Evolutionary conservation across 2,329 filamentous ascomycete genomes (phyloP).

Genomic region (Apiospora saccharicola): DNA sequence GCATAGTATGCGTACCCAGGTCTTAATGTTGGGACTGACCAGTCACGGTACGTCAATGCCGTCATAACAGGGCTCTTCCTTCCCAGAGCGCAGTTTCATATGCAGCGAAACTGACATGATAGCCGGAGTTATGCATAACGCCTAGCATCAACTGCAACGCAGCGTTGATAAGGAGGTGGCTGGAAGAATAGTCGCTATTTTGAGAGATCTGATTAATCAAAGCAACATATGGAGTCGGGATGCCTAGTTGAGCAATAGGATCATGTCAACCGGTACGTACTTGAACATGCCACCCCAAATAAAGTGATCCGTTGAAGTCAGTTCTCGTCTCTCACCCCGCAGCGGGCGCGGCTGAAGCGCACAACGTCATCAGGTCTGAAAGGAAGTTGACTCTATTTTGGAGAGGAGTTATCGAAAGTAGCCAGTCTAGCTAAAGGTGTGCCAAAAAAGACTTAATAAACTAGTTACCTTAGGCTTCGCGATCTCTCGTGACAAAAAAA

Average conservation of each 20-base stretch:
- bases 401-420: neutral
- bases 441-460: neutral
- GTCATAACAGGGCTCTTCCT: neutral
- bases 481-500: neutral
- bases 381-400: neutral
- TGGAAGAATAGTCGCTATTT: neutral
- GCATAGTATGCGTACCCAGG: neutral
- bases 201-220: neutral
- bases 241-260: slow-evolving; percentile 2
- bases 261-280: slow-evolving; percentile 12
- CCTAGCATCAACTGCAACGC: no score
- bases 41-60: neutral
- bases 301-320: slow-evolving; percentile 8
- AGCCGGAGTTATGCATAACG: neutral
- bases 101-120: neutral
- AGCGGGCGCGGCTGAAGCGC: slow-evolving; percentile 1
- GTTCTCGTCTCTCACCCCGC: neutral
- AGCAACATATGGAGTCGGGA: neutral
- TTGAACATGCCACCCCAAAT: slow-evolving; percentile 11
- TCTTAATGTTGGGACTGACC: neutral
- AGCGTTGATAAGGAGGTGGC: neutral
- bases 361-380: slow-evolving; percentile 6
- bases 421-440: neutral
- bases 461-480: neutral
- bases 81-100: neutral